Conservation (phyloP, 2,329 filamentous ascomycete species). For the Botryosphaeria dothidea region DNA sequence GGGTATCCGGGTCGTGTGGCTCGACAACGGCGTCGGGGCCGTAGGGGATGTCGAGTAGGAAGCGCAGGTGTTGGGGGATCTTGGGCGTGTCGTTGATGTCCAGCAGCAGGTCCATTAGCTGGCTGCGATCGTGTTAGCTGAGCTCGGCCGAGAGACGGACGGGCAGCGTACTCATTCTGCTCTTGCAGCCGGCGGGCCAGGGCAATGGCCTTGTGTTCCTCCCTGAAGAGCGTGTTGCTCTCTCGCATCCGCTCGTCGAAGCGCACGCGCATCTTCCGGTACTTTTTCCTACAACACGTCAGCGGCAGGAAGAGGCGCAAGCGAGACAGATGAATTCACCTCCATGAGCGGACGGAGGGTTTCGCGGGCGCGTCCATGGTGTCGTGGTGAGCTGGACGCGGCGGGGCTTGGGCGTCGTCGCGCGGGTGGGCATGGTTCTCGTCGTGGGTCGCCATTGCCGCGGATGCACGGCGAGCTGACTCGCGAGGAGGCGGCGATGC, state of each 20-base stretch:
- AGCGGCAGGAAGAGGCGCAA: not conserved
- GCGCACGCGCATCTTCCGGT: conserved; percentile 80
- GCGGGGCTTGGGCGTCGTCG: not conserved
- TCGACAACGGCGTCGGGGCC: conserved; percentile 24
- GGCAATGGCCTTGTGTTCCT: conserved; percentile 77
- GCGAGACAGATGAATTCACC: not conserved
- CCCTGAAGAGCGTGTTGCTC: conserved; percentile 78
- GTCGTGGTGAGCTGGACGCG: conserved; percentile 3
- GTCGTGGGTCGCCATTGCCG: conserved; percentile 12
- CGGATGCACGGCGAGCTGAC: not conserved
- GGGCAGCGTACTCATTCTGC: conserved; percentile 80
- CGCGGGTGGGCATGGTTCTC: not conserved
- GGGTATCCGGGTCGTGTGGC: conserved; percentile 26
- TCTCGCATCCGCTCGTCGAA: conserved; percentile 79
- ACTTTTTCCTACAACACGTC: conserved; percentile 69
- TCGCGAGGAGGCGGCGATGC: not conserved
- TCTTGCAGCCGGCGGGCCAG: conserved; percentile 82
- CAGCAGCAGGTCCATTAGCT: conserved; percentile 82
- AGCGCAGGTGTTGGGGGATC: conserved; percentile 72
- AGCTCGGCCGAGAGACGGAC: conserved; percentile 17
- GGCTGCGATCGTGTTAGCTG: conserved; percentile 53
- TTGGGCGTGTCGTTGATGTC: conserved; percentile 86
- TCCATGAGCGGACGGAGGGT: conserved; percentile 17
- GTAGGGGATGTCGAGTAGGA: conserved; percentile 59
- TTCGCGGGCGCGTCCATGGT: not conserved